These are phyloP conservation scores for Alternaria gansuensis DNA, from an alignment of 2,329 filamentous ascomycete species.

Conservation along the genomic window DNA sequence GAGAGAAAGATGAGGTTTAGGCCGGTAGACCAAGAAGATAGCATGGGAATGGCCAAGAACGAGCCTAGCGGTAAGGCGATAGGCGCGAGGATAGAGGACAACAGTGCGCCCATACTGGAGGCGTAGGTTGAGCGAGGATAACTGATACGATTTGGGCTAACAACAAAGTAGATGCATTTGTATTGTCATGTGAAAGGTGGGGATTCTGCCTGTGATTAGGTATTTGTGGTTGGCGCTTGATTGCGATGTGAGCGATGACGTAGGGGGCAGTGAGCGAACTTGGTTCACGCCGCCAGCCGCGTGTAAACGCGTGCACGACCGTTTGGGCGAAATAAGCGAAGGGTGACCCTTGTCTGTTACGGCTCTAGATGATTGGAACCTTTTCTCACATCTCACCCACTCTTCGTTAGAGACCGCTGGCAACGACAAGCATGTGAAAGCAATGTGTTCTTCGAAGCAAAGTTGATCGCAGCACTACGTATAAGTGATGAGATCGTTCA, in stretches of 20 bases:
- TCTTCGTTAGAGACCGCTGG: not conserved
- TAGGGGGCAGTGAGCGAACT: conserved; percentile 11
- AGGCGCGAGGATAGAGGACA: conserved; percentile 42
- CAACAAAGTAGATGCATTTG: not conserved
- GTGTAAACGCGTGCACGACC: conserved; percentile 5
- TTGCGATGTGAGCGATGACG: conserved; percentile 20
- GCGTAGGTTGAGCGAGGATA: not conserved
- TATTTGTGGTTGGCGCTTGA: conserved; percentile 5
- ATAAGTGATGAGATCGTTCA: not conserved
- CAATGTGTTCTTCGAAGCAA: not conserved
- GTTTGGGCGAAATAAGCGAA: conserved; percentile 16
- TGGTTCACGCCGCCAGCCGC: conserved; percentile 11
- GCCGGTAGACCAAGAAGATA: conserved; percentile 79
- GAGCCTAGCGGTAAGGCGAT: conserved; percentile 59
- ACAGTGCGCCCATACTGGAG: conserved; percentile 38
- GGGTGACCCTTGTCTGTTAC: not conserved
- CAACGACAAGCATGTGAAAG: not conserved
- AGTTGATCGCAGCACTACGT: not conserved
- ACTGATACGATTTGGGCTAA: not conserved
- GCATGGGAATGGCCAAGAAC: conserved; percentile 74
- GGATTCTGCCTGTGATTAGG: not conserved
- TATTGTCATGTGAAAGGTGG: conserved; percentile 12
- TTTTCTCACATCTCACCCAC: not conserved
- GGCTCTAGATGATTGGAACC: not conserved
- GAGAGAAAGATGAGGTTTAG: conserved; percentile 90